These are phyloP conservation scores for Erodium trifolium DNA, from an alignment of 441 rosid genomes.

Conservation along the genomic window DNA sequence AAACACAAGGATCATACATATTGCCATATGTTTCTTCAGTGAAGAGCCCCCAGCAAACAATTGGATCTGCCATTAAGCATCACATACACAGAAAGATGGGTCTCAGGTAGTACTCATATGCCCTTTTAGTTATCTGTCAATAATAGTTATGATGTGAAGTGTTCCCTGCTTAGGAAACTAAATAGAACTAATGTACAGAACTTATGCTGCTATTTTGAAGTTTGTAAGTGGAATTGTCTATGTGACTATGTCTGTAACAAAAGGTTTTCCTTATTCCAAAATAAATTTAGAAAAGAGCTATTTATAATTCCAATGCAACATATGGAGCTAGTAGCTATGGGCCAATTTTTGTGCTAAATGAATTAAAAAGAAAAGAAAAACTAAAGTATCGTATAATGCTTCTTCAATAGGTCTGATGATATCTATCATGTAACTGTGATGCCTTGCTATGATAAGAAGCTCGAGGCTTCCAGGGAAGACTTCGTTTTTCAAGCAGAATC, in stretches of 20 bases:
- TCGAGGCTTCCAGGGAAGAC: conserved; percentile 85
- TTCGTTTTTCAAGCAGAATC: conserved; percentile 51
- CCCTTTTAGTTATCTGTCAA: background rate
- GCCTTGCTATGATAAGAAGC: conserved; percentile 98
- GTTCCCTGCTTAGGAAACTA: background rate
- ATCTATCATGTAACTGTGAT: conserved; percentile 86
- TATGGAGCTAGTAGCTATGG: background rate
- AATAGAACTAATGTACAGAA: background rate
- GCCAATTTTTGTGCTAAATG: background rate
- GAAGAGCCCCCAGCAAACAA: conserved; percentile 90
- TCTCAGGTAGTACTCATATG: conserved; percentile 40
- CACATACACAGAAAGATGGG: conserved; percentile 56
- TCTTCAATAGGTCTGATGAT: conserved; percentile 55
- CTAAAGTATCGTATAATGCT: conserved; percentile 16
- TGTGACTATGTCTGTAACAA: background rate
- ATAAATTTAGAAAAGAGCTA: background rate
- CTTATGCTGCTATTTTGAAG: conserved; percentile 4
- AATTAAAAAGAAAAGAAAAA: background rate
- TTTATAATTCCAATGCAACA: background rate
- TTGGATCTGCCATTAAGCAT: conserved; percentile 73
- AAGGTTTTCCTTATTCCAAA: background rate
- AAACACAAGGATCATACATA: conserved; percentile 73
- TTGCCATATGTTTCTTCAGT: conserved; percentile 80
- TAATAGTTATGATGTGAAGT: conserved; percentile 3
- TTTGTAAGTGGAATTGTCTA: background rate